Conservation (phyloP, 169 alveolate species). For the Babesia bovis region DNA sequence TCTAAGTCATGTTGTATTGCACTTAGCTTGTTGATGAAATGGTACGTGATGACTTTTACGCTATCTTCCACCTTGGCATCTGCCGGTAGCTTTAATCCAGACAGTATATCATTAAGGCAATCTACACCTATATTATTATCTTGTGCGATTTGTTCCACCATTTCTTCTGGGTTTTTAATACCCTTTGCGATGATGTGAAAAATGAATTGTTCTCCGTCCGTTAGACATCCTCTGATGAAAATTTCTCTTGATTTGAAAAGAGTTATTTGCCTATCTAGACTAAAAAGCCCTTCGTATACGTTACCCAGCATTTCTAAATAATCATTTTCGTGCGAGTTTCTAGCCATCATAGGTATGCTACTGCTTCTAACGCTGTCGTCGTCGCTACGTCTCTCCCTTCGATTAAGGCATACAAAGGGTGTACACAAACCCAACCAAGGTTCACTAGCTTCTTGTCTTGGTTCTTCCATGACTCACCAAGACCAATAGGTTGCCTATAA, state of each 20-base stretch:
- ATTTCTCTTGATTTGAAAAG: constrained; percentile 11
- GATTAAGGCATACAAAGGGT: constrained; percentile 26
- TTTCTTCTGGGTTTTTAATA: neutral
- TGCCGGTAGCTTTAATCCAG: constrained; percentile 21
- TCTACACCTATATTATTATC: constrained; percentile 16
- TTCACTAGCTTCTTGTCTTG: neutral
- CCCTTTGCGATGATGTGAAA: constrained; percentile 35
- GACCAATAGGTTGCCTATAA: too few species aligned
- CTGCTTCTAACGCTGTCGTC: neutral
- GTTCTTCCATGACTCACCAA: neutral
- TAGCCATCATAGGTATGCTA: neutral
- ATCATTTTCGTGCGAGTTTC: neutral
- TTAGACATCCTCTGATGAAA: constrained; percentile 14
- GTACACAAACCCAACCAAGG: constrained; percentile 34
- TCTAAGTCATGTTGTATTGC: constrained; percentile 22
- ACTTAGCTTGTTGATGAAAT: constrained; percentile 31
- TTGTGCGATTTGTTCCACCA: neutral
- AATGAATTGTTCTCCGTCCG: constrained; percentile 32
- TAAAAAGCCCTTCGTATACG: constrained; percentile 20
- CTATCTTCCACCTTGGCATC: constrained; percentile 6
- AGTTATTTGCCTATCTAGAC: constrained; percentile 14
- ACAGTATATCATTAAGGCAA: constrained; percentile 16
- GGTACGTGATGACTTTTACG: constrained; percentile 21
- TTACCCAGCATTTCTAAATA: constrained; percentile 12
- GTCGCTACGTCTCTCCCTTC: constrained; percentile 11